Evolutionary conservation across 2,329 filamentous ascomycete species (phyloP).

Genomic region (Dendrostoma leiphaemia): DNA sequence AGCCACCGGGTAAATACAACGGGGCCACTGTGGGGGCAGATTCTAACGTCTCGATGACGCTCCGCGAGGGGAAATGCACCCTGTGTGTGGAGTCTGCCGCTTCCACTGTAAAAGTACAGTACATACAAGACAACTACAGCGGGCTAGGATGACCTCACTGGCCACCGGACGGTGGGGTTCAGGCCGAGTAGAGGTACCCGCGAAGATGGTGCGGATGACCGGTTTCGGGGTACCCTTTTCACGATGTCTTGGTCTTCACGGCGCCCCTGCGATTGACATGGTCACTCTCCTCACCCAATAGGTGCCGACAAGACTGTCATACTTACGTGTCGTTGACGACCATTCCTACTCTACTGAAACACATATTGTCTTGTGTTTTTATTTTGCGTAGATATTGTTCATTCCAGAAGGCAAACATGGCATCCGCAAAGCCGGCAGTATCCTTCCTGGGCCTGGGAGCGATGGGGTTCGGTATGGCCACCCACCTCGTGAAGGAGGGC

Average conservation of each 20-base stretch:
- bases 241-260: background rate
- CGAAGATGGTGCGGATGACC: background rate
- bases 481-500: constrained; percentile 65
- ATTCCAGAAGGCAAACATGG: constrained; percentile 22
- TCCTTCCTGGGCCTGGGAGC: constrained; percentile 75
- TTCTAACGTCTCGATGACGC: background rate
- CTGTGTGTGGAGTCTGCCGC: constrained; percentile 2
- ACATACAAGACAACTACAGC: background rate
- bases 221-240: background rate
- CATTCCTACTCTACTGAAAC: too few relatives aligned
- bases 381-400: background rate
- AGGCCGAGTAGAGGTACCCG: too few relatives aligned
- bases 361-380: background rate
- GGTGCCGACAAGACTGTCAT: too few relatives aligned
- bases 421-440: constrained; percentile 38
- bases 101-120: background rate
- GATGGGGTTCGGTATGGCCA: constrained; percentile 83
- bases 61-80: background rate
- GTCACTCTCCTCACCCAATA: too few relatives aligned
- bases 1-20: background rate
- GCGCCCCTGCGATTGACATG: too few relatives aligned
- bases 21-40: background rate
- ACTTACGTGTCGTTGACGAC: too few relatives aligned
- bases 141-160: background rate
- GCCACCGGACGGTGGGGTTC: too few relatives aligned